Evolutionary conservation across 495 filamentous ascomycete species (phyloP).

Genomic region (Aspergillus haitiensis): DNA sequence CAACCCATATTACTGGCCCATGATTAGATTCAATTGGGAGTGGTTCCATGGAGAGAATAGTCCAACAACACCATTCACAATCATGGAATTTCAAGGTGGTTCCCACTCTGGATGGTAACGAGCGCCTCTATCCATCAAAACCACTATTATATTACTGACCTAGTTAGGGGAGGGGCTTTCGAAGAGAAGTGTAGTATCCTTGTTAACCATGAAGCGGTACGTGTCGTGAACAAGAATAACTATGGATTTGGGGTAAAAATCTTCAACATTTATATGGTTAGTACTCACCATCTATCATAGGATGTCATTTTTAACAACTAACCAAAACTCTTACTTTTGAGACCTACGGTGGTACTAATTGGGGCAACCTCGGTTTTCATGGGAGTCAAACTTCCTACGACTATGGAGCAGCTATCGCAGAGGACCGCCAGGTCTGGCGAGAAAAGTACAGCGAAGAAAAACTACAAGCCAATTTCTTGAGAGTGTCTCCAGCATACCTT

Average conservation of each 20-base stretch:
- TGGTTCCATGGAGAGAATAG: background rate
- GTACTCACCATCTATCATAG: constrained; percentile 41
- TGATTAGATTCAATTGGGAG: background rate
- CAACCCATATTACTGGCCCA: constrained; percentile 45
- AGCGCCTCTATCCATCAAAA: background rate
- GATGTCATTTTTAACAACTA: constrained; percentile 50
- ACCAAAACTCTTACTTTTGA: constrained; percentile 52
- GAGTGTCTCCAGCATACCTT: constrained; percentile 63
- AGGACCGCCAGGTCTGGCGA: constrained; percentile 57
- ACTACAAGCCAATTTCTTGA: constrained; percentile 65
- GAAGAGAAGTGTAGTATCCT: background rate
- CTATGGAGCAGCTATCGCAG: constrained; percentile 55
- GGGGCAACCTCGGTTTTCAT: constrained; percentile 50
- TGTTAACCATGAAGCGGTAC: background rate
- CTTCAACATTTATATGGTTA: constrained; percentile 27
- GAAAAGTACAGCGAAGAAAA: constrained; percentile 76
- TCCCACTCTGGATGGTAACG: constrained; percentile 1
- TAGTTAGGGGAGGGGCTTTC: constrained; percentile 2
- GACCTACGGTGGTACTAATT: constrained; percentile 59
- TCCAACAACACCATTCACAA: background rate
- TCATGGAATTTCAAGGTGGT: constrained; percentile 12
- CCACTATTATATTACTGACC: background rate
- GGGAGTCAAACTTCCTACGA: constrained; percentile 55
- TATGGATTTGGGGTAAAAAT: constrained; percentile 51
- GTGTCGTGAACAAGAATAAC: constrained; percentile 11